These are phyloP conservation scores for Aspergillus nomiae DNA, from an alignment of 2,329 filamentous ascomycete genomes.

Conservation along the genomic window DNA sequence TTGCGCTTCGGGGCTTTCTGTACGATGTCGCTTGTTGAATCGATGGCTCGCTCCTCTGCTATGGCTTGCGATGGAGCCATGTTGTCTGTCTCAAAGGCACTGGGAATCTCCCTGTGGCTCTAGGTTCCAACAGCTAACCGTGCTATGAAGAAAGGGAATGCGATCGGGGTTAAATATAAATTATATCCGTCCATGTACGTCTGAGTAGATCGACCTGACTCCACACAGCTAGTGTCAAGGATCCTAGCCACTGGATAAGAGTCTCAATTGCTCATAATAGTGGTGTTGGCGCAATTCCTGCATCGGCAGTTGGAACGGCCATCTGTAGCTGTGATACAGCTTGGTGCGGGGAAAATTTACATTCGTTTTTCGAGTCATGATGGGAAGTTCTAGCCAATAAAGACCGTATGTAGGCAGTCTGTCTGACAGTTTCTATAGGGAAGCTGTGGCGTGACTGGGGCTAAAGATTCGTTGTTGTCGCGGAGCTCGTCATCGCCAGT, in stretches of 20 bases:
- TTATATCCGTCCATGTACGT: background rate
- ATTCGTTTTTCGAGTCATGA: background rate
- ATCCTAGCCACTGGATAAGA: background rate
- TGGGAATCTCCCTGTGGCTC: background rate
- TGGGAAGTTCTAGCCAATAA: background rate
- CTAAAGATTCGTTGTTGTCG: background rate
- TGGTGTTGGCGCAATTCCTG: slow-evolving; percentile 9
- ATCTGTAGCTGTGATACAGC: background rate
- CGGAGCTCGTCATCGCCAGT: slow-evolving; percentile 14
- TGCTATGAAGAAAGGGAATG: background rate
- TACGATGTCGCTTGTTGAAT: slow-evolving; percentile 14
- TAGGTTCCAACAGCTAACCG: background rate
- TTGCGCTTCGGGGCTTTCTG: slow-evolving; percentile 36
- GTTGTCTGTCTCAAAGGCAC: background rate
- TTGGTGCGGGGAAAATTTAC: background rate
- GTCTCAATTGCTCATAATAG: slow-evolving; percentile 10
- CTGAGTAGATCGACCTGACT: background rate
- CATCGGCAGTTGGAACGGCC: background rate
- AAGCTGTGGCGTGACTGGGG: slow-evolving; percentile 1
- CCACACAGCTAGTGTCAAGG: background rate
- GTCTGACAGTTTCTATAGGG: background rate
- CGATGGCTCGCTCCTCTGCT: slow-evolving; percentile 17
- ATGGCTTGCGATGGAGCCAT: slow-evolving; percentile 21
- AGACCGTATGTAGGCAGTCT: too few relatives aligned
- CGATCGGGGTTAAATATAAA: background rate